phyloP scores from a whole-genome alignment of 768 basidiomycete species.

The Aureoboletus auriporus region DNA sequence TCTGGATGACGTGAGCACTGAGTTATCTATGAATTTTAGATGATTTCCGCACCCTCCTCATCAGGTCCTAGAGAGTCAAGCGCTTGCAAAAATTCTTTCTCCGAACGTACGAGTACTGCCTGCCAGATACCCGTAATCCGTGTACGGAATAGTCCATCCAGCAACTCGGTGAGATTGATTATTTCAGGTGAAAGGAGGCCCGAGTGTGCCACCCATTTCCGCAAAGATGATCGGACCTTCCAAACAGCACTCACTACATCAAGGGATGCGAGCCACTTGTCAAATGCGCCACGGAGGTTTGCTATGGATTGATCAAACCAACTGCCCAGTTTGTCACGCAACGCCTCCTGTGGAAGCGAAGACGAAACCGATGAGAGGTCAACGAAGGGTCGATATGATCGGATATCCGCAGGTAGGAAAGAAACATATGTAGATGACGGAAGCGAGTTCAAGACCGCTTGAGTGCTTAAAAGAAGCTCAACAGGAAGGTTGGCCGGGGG shows the following conservation, averaged over 20 bases:
- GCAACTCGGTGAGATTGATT: conserved; percentile 34
- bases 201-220: conserved; percentile 42
- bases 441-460: conserved; percentile 60
- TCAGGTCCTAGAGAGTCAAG: conserved; percentile 28
- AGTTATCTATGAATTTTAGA: neutral
- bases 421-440: conserved; percentile 84
- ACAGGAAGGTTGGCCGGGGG: conserved; percentile 35
- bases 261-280: conserved; percentile 57
- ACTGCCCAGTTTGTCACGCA: conserved; percentile 45
- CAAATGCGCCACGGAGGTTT: conserved; percentile 41
- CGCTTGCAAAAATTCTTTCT: conserved; percentile 42
- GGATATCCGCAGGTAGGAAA: conserved; percentile 66
- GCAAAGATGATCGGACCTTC: conserved; percentile 55
- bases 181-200: conserved; percentile 48
- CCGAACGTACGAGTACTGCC: conserved; percentile 38
- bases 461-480: conserved; percentile 62
- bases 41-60: conserved; percentile 15
- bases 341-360: conserved; percentile 39
- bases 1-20: conserved; percentile 35
- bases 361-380: conserved; percentile 61
- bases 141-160: conserved; percentile 54
- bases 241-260: conserved; percentile 66
- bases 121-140: conserved; percentile 62
- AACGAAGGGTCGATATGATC: conserved; percentile 82
- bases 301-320: conserved; percentile 62